Conservation (phyloP, 1,284 basidiomycete species). For the Cronartium quercuum region DNA sequence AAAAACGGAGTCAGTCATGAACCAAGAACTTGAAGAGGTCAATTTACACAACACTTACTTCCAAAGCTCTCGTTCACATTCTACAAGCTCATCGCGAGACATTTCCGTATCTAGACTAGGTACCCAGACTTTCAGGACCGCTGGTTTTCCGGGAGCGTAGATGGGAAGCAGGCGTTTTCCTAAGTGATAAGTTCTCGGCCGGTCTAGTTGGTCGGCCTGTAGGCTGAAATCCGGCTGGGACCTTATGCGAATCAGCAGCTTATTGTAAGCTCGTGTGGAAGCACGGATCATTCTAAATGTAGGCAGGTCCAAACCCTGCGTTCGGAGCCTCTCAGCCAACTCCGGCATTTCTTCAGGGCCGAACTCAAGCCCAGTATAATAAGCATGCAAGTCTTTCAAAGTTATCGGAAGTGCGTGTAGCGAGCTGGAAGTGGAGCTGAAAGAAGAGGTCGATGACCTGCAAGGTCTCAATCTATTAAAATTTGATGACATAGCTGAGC, state of each 20-base stretch:
- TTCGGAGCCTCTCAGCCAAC: conserved; percentile 34
- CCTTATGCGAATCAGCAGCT: conserved; percentile 49
- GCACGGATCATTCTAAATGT: conserved; percentile 48
- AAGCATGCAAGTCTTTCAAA: conserved; percentile 25
- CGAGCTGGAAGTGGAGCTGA: background rate
- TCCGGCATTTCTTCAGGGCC: conserved; percentile 24
- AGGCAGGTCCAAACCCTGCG: conserved; percentile 46
- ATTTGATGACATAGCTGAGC: background rate
- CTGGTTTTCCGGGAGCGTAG: conserved; percentile 48
- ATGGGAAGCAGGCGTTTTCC: conserved; percentile 31
- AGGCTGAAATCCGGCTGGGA: conserved; percentile 44
- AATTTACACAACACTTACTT: conserved; percentile 20
- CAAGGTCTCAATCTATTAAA: background rate
- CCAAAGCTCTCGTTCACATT: conserved; percentile 46
- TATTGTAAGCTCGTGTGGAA: conserved; percentile 49
- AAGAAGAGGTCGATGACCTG: background rate
- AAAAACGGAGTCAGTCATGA: background rate
- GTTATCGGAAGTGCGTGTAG: conserved; percentile 4
- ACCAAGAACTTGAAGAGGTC: background rate
- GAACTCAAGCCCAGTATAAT: conserved; percentile 34
- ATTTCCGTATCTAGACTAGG: conserved; percentile 43
- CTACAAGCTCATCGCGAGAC: conserved; percentile 45
- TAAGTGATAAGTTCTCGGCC: background rate
- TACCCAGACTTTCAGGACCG: conserved; percentile 51
- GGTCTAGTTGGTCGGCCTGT: conserved; percentile 11